phyloP scores from a whole-genome alignment of 2,329 filamentous ascomycete genomes.

The Botrytis porri region DNA sequence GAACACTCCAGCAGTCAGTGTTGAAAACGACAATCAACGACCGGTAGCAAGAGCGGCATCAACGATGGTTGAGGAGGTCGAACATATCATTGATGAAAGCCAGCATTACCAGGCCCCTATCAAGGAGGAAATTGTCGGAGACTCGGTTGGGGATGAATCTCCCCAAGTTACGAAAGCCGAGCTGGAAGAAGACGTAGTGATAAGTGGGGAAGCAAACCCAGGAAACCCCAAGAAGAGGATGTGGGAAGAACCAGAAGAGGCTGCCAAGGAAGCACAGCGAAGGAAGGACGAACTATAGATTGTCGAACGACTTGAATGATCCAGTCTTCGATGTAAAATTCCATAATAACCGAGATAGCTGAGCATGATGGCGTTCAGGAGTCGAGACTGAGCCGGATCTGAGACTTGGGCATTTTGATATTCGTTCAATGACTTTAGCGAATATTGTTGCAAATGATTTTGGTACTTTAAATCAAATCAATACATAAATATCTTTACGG shows the following conservation, averaged over 20 bases:
- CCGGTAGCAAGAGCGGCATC: constrained; percentile 26
- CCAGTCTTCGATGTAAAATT: neutral
- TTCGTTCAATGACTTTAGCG: neutral
- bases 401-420: neutral
- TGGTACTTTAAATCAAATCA: neutral
- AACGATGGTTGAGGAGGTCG: constrained; percentile 52
- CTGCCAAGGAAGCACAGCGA: constrained; percentile 32
- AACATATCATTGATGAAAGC: constrained; percentile 49
- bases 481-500: neutral
- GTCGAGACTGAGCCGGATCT: neutral
- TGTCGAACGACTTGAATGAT: neutral
- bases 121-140: constrained; percentile 34
- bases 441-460: neutral
- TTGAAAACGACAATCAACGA: neutral
- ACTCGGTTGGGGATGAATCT: constrained; percentile 34
- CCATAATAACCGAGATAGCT: too few species aligned
- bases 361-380: neutral
- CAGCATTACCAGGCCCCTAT: constrained; percentile 37
- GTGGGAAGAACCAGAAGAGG: constrained; percentile 52
- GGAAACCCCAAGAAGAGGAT: constrained; percentile 60
- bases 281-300: constrained; percentile 36
- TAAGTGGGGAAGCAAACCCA: constrained; percentile 33
- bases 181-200: neutral
- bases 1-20: neutral
- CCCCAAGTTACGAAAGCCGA: neutral